These are phyloP conservation scores for Moesziomyces parantarcticus DNA, from an alignment of 1,284 basidiomycete genomes.

Conservation along the genomic window DNA sequence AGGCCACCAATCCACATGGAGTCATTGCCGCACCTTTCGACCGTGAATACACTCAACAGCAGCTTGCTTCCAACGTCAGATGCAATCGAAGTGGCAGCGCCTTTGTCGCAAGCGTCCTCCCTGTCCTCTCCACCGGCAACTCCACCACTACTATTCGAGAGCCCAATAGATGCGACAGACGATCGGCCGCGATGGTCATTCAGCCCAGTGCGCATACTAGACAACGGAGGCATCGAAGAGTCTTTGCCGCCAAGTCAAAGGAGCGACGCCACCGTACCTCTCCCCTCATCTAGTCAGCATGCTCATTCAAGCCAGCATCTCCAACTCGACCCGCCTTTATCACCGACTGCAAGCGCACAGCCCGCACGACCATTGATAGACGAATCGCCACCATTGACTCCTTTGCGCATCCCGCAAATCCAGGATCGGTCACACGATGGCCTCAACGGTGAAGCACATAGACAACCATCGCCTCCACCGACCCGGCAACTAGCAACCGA, in stretches of 20 bases:
- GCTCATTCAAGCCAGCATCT: background rate
- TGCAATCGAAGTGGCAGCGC: no score
- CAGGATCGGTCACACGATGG: background rate
- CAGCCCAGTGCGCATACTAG: background rate
- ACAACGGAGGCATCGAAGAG: background rate
- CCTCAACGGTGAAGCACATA: no score
- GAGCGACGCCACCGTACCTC: background rate
- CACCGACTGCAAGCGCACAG: background rate
- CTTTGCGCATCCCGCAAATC: no score
- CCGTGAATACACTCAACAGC: background rate
- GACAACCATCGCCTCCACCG: background rate
- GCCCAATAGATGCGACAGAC: background rate
- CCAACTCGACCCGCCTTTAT: background rate
- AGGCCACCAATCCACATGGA: background rate
- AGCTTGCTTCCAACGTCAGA: background rate
- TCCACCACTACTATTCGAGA: background rate
- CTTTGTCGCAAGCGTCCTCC: background rate
- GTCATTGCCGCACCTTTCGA: background rate
- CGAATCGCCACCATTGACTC: no score
- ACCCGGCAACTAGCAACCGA: background rate
- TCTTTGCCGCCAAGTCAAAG: background rate
- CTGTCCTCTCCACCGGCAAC: background rate
- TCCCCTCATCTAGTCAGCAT: background rate
- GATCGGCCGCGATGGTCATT: background rate
- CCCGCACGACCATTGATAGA: no score